Conservation (phyloP, 176 grass and related monocot genomes). For the Hsuehochloa calcarea region DNA sequence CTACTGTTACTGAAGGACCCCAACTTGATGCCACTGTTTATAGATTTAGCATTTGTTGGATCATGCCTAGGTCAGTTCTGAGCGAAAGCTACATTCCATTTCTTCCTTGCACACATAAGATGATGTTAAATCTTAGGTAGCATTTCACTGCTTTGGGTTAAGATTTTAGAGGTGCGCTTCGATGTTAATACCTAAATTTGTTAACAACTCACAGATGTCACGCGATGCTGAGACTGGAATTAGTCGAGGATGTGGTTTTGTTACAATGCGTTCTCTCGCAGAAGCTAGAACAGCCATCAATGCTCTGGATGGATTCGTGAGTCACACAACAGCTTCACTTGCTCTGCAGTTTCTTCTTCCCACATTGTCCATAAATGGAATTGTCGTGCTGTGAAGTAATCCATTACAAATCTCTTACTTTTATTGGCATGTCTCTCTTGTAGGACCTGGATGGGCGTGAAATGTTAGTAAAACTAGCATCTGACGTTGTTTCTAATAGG, state of each 20-base stretch:
- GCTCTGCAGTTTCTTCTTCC: background rate
- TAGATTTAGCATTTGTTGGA: background rate
- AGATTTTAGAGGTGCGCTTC: background rate
- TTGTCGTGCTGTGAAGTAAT: background rate
- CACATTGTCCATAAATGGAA: background rate
- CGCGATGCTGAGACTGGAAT: slow-evolving; percentile 54
- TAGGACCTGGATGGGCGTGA: slow-evolving; percentile 75
- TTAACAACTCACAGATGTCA: slow-evolving; percentile 43
- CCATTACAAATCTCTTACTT: background rate
- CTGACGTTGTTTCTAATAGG: slow-evolving; percentile 45
- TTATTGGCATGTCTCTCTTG: background rate
- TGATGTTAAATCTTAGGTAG: background rate
- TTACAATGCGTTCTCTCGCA: slow-evolving; percentile 60
- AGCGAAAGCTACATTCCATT: background rate
- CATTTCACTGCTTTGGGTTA: background rate
- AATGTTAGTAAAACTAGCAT: slow-evolving; percentile 65
- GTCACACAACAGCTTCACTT: slow-evolving; percentile 20
- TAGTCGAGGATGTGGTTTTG: slow-evolving; percentile 65
- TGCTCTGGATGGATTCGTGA: slow-evolving; percentile 67
- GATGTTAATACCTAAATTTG: slow-evolving; percentile 11
- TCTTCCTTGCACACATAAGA: background rate
- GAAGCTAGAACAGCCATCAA: slow-evolving; percentile 62
- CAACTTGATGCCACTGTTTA: background rate
- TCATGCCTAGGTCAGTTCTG: background rate
- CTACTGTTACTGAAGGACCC: background rate